These are phyloP conservation scores for Wickerhamomyces chaumierensis DNA, from an alignment of 805 yeast genomes.

Conservation along the genomic window DNA sequence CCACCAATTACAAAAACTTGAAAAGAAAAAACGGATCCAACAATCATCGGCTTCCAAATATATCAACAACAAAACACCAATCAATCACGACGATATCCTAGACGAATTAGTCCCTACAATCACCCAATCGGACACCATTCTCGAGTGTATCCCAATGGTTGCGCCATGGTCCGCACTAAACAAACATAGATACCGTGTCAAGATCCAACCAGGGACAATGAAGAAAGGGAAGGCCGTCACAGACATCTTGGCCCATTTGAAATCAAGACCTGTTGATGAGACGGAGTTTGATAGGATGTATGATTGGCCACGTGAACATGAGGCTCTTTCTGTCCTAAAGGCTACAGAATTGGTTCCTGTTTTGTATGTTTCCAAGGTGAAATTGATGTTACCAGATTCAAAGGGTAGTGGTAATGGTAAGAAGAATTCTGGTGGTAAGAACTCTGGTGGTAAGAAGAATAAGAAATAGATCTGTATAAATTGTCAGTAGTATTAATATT, in stretches of 20 bases:
- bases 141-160: slow-evolving; percentile 71
- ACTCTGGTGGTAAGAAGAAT: slow-evolving; percentile 6
- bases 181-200: slow-evolving; percentile 71
- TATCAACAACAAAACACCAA: slow-evolving; percentile 26
- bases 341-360: slow-evolving; percentile 57
- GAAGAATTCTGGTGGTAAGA: slow-evolving; percentile 4
- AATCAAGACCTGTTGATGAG: slow-evolving; percentile 34
- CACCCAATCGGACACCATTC: slow-evolving; percentile 34
- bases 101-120: slow-evolving; percentile 23
- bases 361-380: slow-evolving; percentile 63
- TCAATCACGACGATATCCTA: slow-evolving; percentile 31
- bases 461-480: too few relatives aligned
- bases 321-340: slow-evolving; percentile 41
- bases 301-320: slow-evolving; percentile 67
- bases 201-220: slow-evolving; percentile 63
- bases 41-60: slow-evolving; percentile 24
- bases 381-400: slow-evolving; percentile 44
- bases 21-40: slow-evolving; percentile 26
- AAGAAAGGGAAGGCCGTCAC: slow-evolving; percentile 82
- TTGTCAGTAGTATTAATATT: too few relatives aligned
- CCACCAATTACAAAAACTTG: slow-evolving; percentile 22
- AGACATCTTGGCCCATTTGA: slow-evolving; percentile 54
- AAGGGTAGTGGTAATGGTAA: slow-evolving; percentile 16
- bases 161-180: slow-evolving; percentile 84
- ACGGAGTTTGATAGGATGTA: slow-evolving; percentile 31